Evolutionary conservation across 2,329 filamentous ascomycete genomes (phyloP).

Genomic region (Aureobasidium mangrovei): DNA sequence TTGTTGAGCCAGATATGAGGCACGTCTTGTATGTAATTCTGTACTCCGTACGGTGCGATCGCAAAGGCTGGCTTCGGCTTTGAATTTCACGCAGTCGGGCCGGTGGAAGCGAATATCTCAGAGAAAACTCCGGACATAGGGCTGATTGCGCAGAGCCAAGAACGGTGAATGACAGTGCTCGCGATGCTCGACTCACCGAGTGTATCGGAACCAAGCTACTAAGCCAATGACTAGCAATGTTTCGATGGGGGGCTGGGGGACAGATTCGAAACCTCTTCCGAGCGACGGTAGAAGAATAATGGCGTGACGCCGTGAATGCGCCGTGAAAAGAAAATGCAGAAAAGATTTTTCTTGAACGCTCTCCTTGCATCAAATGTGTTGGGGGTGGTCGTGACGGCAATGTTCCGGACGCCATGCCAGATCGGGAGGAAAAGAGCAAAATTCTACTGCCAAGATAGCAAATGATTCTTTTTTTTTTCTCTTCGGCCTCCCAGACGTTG

Average conservation of each 20-base stretch:
- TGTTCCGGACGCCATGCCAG: conserved; percentile 11
- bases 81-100: conserved; percentile 7
- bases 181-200: not conserved
- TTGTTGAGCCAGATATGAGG: conserved; percentile 1
- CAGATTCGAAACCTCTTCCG: not conserved
- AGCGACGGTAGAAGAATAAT: not conserved
- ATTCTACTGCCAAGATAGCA: conserved; percentile 11
- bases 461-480: not conserved
- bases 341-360: conserved; percentile 5
- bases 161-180: conserved; percentile 1
- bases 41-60: conserved; percentile 5
- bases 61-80: not conserved
- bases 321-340: conserved; percentile 8
- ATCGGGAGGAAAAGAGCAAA: conserved; percentile 9
- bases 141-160: conserved; percentile 1
- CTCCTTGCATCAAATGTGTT: conserved; percentile 2
- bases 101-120: conserved; percentile 6
- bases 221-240: not conserved
- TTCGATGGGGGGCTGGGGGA: conserved; percentile 1
- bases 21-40: conserved; percentile 1
- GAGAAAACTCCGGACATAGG: conserved; percentile 9
- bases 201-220: not conserved
- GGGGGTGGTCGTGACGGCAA: conserved; percentile 11
- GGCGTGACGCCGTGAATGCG: conserved; percentile 13
- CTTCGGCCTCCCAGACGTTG: not conserved